phyloP scores from a whole-genome alignment of 768 basidiomycete species.

The Termitomyces sp. region DNA sequence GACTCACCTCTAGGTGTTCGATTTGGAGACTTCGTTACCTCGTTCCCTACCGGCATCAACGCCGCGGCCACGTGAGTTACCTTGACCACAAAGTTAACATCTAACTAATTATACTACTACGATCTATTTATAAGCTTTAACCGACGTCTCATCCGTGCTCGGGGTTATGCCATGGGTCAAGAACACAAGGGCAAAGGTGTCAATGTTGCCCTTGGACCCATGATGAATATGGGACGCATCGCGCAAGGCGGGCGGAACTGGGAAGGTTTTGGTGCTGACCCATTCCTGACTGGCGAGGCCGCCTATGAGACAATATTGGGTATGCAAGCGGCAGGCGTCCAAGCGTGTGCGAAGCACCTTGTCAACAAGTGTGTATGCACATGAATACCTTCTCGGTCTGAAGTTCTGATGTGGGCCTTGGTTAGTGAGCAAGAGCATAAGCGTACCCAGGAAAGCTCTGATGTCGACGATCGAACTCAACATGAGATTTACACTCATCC shows the following conservation, averaged over 20 bases:
- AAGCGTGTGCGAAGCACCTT: slow-evolving; percentile 83
- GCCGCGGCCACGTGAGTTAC: slow-evolving; percentile 67
- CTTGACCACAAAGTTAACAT: no score
- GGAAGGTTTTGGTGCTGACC: slow-evolving; percentile 95
- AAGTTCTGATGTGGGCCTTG: neutral
- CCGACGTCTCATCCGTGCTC: slow-evolving; percentile 66
- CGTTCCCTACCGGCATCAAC: slow-evolving; percentile 83
- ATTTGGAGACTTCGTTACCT: slow-evolving; percentile 62
- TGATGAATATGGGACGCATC: slow-evolving; percentile 84
- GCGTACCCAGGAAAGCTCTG: slow-evolving; percentile 49
- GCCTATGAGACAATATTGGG: slow-evolving; percentile 81
- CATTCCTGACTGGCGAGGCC: slow-evolving; percentile 75
- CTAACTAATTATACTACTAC: slow-evolving; percentile 1
- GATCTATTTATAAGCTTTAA: slow-evolving; percentile 47
- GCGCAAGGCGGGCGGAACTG: slow-evolving; percentile 84
- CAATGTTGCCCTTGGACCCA: slow-evolving; percentile 70
- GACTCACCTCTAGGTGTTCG: slow-evolving; percentile 80
- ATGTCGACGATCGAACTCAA: slow-evolving; percentile 76
- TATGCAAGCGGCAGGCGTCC: slow-evolving; percentile 72
- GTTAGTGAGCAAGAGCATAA: slow-evolving; percentile 64
- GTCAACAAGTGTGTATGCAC: slow-evolving; percentile 56
- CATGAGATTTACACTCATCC: slow-evolving; percentile 73
- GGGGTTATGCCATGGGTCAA: slow-evolving; percentile 73
- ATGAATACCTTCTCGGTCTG: neutral
- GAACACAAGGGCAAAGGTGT: slow-evolving; percentile 85